Evolutionary conservation across 2,329 filamentous ascomycete species (phyloP), one percentile per base, ranked within the genome.

Genomic region (Cryphonectria carpinicola): DNA sequence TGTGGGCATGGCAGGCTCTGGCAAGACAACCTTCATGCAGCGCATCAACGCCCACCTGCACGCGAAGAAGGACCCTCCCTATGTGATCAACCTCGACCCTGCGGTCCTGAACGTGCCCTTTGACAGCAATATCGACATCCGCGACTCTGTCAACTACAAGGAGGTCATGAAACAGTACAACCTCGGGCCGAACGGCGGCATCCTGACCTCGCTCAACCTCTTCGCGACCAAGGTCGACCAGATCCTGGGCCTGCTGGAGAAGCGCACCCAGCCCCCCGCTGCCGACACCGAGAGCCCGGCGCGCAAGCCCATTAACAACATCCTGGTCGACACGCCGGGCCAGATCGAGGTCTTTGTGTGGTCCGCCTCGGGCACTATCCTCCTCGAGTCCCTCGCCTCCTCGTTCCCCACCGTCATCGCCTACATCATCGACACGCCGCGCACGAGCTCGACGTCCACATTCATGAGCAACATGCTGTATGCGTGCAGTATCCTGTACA

Each of bases 381-480:
- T 99, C 22, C 90, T 99, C 65, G 95, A 97, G 79, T 95, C 93
- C 19, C 86, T 99, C 66, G 96, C 97, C 0, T 96, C 93, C 4
- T 94, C 93, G 0, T 98, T 99, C 79, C 96, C 97, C 0, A 99
- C 97, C 0, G 94, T 99, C 56, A 94, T 99, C 76, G 96, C 96
- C 70, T 99, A 98, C 82, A 89, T 99, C 71, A 97, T 99, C 81
- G 96, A 99, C 81, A 99, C 96, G 1, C 96, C 97, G 4, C 90
- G 96, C 68, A 97, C 95, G 19, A 90, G 92, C 49, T 97, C 94
- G 54, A 98, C 96, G 0, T 95, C 92, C 73, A 99, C 96, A 0
- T 99, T 99, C 82, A 99, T 99, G 96, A 97, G 93, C 80, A 99
- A 99, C 83, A 99, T 99, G 96, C 90, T 99, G 60, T 99, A 99